A percentile compares a stretch with the other conserved stretches of the same genome.
These are phyloP conservation scores for Tolypocladium endophyticum DNA, from an alignment of 2,329 filamentous ascomycete genomes.

Conservation along the genomic window DNA sequence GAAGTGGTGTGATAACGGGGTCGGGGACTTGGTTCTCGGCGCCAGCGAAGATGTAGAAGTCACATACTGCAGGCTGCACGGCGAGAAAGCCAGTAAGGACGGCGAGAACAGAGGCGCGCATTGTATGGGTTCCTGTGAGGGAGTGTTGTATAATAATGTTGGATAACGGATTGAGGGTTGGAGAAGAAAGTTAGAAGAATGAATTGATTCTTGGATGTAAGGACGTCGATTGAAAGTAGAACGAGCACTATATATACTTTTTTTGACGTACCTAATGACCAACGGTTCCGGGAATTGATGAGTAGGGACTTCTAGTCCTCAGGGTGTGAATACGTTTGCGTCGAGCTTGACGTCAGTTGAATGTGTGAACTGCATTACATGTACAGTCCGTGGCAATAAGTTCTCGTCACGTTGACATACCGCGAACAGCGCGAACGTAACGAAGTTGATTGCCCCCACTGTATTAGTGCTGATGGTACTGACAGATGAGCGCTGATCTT, in stretches of 20 bases:
- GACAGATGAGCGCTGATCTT: not conserved
- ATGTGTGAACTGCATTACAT: no score
- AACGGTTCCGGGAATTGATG: not conserved
- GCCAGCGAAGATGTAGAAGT: not conserved
- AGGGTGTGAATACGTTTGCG: no score
- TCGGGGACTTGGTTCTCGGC: not conserved
- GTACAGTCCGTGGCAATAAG: no score
- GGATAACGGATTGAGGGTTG: not conserved
- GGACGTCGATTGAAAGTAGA: not conserved
- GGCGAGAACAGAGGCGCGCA: not conserved
- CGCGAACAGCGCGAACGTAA: no score
- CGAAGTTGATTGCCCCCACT: no score
- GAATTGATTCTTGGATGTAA: no score
- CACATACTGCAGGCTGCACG: not conserved
- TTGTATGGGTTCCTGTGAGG: not conserved
- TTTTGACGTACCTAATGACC: not conserved
- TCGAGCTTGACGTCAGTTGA: no score
- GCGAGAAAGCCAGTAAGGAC: not conserved
- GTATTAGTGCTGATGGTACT: not conserved
- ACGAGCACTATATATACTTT: not conserved
- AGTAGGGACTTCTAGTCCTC: not conserved
- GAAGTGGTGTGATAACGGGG: not conserved
- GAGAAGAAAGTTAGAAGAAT: not conserved
- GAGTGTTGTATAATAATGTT: not conserved
- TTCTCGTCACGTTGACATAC: no score